Conservation (phyloP, 208 protist species). For the Trypanosoma platydactyli region DNA sequence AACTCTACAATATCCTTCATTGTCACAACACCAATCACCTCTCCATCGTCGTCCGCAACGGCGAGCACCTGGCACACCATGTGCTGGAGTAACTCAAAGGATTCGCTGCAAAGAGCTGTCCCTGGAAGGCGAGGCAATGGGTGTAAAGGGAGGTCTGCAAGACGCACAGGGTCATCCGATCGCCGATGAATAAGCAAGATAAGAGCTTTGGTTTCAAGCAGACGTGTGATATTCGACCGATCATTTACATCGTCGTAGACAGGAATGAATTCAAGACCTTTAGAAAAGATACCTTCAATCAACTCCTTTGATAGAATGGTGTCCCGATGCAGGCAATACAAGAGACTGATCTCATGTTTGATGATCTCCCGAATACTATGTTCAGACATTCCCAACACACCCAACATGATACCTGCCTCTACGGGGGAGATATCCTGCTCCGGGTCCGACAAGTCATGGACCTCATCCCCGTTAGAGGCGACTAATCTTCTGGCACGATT, state of each 20-base stretch:
- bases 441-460: constrained; percentile 9
- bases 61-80: constrained; percentile 45
- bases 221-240: constrained; percentile 38
- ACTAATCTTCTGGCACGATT: constrained; percentile 22
- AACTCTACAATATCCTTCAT: constrained; percentile 58
- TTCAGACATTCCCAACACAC: constrained; percentile 64
- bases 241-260: constrained; percentile 55
- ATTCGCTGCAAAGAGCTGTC: constrained; percentile 40
- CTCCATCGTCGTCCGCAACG: constrained; percentile 31
- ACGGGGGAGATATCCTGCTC: constrained; percentile 59
- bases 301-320: constrained; percentile 39
- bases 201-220: constrained; percentile 61
- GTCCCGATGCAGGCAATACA: constrained; percentile 58
- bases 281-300: constrained; percentile 42
- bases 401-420: constrained; percentile 68
- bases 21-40: constrained; percentile 51
- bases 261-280: constrained; percentile 56
- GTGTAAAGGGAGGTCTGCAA: constrained; percentile 55
- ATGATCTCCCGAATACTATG: constrained; percentile 50
- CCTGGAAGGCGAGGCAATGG: constrained; percentile 41
- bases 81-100: constrained; percentile 46
- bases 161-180: constrained; percentile 33
- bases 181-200: constrained; percentile 56
- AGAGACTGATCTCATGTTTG: constrained; percentile 34
- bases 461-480: constrained; percentile 19